phyloP scores from a whole-genome alignment of 1,139 yeast genomes.

The Pichia sp. region DNA sequence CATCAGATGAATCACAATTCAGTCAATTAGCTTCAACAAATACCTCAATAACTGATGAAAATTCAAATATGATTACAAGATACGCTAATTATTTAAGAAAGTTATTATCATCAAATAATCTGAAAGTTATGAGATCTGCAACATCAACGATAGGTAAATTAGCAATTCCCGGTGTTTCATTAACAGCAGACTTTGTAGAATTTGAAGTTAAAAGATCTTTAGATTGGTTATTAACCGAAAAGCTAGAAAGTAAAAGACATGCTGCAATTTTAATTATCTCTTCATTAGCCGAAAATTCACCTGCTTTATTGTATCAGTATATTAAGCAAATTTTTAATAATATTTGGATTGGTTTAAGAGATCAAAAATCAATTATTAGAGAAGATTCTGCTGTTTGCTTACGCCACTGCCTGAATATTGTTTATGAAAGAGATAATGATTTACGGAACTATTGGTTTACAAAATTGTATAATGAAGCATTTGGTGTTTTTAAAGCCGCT shows the following conservation, averaged over 20 bases:
- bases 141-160: constrained; percentile 80
- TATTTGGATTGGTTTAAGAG: constrained; percentile 84
- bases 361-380: constrained; percentile 66
- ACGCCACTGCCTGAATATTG: constrained; percentile 69
- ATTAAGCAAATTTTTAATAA: constrained; percentile 74
- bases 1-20: constrained; percentile 21
- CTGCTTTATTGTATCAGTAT: constrained; percentile 73
- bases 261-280: constrained; percentile 83
- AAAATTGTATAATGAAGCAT: constrained; percentile 40
- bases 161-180: constrained; percentile 82
- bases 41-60: constrained; percentile 51
- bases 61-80: constrained; percentile 84
- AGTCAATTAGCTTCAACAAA: constrained; percentile 18
- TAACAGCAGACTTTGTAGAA: constrained; percentile 89
- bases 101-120: constrained; percentile 74
- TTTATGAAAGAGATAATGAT: constrained; percentile 71
- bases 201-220: constrained; percentile 84
- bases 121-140: constrained; percentile 80
- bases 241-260: constrained; percentile 79
- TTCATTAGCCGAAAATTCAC: constrained; percentile 82
- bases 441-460: constrained; percentile 70
- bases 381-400: constrained; percentile 80
- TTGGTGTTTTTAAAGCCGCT: constrained; percentile 22
- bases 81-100: constrained; percentile 82
- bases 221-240: constrained; percentile 79